Evolutionary conservation across 2,329 filamentous ascomycete genomes (phyloP).

Genomic region (Exophiala xenobiotica): DNA sequence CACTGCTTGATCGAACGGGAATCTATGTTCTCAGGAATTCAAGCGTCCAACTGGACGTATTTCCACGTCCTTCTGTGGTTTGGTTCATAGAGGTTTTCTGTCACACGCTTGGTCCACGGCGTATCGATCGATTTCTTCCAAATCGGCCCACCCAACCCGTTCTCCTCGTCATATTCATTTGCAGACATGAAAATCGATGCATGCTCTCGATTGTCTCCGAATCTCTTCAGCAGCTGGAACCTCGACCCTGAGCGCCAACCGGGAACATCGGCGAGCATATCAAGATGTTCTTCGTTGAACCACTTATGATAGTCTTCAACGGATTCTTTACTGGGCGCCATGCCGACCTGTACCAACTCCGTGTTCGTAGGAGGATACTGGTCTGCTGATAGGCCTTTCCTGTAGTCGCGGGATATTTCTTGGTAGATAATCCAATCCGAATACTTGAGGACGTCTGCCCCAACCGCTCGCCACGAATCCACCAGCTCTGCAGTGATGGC

Average conservation of each 20-base stretch:
- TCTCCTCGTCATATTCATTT: conserved; percentile 5
- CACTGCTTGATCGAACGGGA: too few relatives aligned
- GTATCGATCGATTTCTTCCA: neutral
- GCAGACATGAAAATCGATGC: neutral
- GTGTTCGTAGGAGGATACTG: neutral
- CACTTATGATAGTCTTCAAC: conserved; percentile 7
- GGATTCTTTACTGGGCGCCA: neutral
- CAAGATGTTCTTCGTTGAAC: conserved; percentile 2
- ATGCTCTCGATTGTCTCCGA: neutral
- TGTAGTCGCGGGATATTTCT: neutral
- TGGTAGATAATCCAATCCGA: neutral
- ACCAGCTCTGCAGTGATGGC: neutral
- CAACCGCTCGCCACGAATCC: neutral
- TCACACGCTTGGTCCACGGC: conserved; percentile 3
- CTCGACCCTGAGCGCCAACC: conserved; percentile 4
- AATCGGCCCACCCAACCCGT: conserved; percentile 1
- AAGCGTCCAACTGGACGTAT: neutral
- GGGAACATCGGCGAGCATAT: neutral
- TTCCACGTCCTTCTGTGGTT: neutral
- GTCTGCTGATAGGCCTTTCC: neutral
- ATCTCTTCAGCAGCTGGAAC: neutral
- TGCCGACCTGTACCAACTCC: neutral
- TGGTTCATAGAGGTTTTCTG: neutral
- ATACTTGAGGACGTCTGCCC: neutral
- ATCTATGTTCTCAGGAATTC: too few relatives aligned